Evolutionary conservation across 306 rosid species (phyloP), one percentile per base, ranked within the genome.

Genomic region (Lotus japonicus): DNA sequence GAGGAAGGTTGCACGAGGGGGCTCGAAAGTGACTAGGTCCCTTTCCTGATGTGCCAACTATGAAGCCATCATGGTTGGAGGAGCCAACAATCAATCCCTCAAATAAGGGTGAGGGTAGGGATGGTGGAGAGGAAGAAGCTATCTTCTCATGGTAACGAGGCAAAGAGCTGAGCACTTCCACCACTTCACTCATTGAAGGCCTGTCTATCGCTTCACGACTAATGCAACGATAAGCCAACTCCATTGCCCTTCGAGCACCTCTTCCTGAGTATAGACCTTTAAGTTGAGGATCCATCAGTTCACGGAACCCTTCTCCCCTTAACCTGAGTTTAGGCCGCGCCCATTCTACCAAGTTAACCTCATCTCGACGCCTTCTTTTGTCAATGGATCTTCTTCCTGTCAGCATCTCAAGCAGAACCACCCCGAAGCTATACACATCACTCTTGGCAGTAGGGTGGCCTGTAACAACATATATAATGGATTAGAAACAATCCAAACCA

Each of bases 391-490:
- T 85, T 35, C 83, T 71, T 1, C 96, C 95, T 0, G 84, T 85
- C 64, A 90, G 0, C 73, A 90, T 45, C 60, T 90, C 97, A 2
- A 90, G 83, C 0, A 90, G 45, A 13, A 90, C 89, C n/a, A 90
- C 83, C 1, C 95, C 92, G 17, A 87, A 90, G 28, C 97, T 87
- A 2, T 85, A 90, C 0, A 90, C 92, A 61, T 87, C 89, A 17
- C 94, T 90, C 69, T 84, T 90, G 0, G 80, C 14, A 17, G 81
- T 85, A 1, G 87, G 84, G 52, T 79, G 89, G 10, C 96, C 96
- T 90, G 77, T 53, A 11, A 42, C 7, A 26, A 41, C 15, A 62
- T 1, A 71, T 31, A 6, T 5, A 31, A 31, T 6, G 36, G 36
- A 31, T 31, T 31, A 31, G 31, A 26, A 26, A 26, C 31, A 26